Conservation (phyloP, 768 basidiomycete genomes). For the Exidia glandulosa region DNA sequence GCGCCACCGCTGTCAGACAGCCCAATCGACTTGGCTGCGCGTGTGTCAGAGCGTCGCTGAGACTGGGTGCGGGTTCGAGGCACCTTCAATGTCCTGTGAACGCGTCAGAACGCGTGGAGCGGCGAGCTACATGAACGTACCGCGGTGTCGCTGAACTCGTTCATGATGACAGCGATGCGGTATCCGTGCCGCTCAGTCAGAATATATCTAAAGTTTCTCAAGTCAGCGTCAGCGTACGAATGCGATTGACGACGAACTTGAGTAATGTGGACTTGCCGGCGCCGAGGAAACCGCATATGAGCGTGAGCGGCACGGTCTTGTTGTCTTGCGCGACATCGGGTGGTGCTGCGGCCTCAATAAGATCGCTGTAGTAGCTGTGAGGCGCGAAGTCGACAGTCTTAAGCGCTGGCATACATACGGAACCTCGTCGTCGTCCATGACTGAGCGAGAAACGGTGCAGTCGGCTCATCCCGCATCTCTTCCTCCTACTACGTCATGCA, state of each 20-base stretch:
- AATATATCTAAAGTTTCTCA: conserved; percentile 32
- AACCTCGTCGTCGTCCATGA: conserved; percentile 50
- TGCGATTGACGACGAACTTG: conserved; percentile 36
- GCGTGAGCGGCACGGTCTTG: conserved; percentile 66
- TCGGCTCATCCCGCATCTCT: background rate
- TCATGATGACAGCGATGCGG: conserved; percentile 96
- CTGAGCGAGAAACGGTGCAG: no score
- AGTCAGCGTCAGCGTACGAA: background rate
- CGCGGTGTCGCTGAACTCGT: conserved; percentile 93
- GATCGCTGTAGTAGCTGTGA: conserved; percentile 1
- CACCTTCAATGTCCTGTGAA: conserved; percentile 83
- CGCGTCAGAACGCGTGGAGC: conserved; percentile 4
- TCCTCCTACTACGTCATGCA: no score
- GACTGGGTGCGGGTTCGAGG: background rate
- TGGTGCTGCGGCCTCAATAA: background rate
- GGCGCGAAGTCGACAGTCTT: conserved; percentile 5
- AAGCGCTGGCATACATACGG: conserved; percentile 31
- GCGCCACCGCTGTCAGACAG: conserved; percentile 39
- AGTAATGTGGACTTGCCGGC: conserved; percentile 86
- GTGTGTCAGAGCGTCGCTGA: background rate
- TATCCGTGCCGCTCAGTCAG: conserved; percentile 90
- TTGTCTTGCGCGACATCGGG: conserved; percentile 6
- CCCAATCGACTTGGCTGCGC: conserved; percentile 73
- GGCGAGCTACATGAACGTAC: conserved; percentile 30
- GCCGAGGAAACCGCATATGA: conserved; percentile 91